Conservation (phyloP, 331 rosid species). For the Arachis monticola region DNA sequence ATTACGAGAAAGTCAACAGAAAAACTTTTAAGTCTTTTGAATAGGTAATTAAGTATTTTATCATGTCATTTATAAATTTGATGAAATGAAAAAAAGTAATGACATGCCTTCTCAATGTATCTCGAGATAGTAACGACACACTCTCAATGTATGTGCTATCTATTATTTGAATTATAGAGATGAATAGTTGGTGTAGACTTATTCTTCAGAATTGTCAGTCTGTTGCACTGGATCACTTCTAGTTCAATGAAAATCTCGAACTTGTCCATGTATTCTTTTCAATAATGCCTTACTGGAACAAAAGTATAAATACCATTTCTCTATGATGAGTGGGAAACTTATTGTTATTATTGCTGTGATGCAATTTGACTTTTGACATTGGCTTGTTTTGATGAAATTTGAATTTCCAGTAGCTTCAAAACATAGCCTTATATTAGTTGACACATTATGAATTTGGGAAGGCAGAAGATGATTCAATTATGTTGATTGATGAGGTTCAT, state of each 20-base stretch:
- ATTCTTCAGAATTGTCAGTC: neutral
- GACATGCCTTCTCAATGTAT: constrained; percentile 13
- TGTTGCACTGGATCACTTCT: neutral
- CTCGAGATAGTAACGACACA: no score
- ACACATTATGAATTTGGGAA: constrained; percentile 97
- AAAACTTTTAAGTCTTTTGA: constrained; percentile 76
- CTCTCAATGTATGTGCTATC: neutral
- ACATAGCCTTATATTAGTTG: constrained; percentile 93
- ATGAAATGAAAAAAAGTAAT: neutral
- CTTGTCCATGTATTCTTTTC: neutral
- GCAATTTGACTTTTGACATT: constrained; percentile 1
- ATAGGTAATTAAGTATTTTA: constrained; percentile 61
- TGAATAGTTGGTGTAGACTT: no score
- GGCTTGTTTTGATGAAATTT: constrained; percentile 43
- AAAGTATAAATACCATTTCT: neutral
- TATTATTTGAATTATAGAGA: neutral
- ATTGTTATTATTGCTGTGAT: neutral
- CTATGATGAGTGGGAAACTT: neutral
- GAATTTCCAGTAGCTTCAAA: constrained; percentile 80
- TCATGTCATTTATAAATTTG: constrained; percentile 8
- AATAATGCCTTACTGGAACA: neutral
- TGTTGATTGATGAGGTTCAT: constrained; percentile 88
- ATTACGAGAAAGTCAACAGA: constrained; percentile 76
- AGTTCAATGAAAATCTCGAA: neutral
- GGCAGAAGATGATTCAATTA: constrained; percentile 82